Percentiles rank a stretch among this genome's conserved stretches.
Evolutionary conservation across 306 rosid species (phyloP).

Genomic region (Rosa lucieae): DNA sequence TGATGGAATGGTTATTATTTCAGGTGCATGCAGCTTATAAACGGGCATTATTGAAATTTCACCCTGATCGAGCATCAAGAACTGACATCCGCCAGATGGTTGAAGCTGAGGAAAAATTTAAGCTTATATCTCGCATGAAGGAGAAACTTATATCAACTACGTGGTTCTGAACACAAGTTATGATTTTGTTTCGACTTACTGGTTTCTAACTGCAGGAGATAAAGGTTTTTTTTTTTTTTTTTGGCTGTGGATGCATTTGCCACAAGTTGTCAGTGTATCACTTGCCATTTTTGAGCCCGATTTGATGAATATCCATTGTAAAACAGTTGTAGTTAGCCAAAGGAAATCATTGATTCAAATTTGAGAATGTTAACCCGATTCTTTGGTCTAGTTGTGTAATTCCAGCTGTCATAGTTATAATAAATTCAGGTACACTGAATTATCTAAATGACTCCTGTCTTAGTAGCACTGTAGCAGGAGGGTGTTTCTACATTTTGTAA

Average conservation of each 20-base stretch:
- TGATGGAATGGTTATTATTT: constrained; percentile 33
- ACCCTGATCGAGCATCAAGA: constrained; percentile 86
- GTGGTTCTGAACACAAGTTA: constrained; percentile 31
- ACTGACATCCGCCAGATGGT: constrained; percentile 70
- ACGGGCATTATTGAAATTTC: constrained; percentile 75
- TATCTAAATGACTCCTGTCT: not conserved
- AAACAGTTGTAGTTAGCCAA: not conserved
- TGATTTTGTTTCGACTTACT: not conserved
- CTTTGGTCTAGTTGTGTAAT: not conserved
- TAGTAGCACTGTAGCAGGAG: no score
- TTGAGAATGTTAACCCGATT: not conserved
- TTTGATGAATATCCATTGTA: not conserved
- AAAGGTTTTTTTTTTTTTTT: not conserved
- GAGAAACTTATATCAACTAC: constrained; percentile 44
- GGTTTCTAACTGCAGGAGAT: not conserved
- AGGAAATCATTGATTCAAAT: not conserved
- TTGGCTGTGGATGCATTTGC: constrained; percentile 9
- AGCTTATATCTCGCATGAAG: constrained; percentile 84
- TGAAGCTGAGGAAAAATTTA: constrained; percentile 90
- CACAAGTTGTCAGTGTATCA: not conserved
- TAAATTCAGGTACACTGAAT: not conserved
- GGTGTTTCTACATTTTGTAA: not conserved
- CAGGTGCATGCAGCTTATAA: constrained; percentile 87
- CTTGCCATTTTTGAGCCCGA: constrained; percentile 10
- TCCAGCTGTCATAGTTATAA: not conserved